Base-by-base conservation (phyloP, 176 grass and related monocot species). In the Thalia dealbata region DNA sequence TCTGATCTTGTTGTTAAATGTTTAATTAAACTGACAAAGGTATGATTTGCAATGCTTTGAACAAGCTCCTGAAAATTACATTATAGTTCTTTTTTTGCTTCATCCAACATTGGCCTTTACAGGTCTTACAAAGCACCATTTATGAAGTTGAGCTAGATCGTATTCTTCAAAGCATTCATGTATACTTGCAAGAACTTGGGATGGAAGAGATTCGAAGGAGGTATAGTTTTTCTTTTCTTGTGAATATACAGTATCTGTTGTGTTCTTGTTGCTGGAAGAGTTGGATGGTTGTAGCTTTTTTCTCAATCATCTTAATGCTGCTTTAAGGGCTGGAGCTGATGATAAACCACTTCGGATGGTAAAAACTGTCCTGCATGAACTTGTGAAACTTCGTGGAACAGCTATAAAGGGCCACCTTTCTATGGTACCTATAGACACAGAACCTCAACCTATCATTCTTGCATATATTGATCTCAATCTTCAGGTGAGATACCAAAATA, bases 141-240 rank as follows among this genome's bases (percentile, higher is more conserved):
- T 93, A 82, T 73, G 95, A 99, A 81, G 95, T 99, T 54, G 90
- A 99, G 48, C 90, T 99, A 15, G 95, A 99, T 78, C 85, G 83
- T 50, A 91, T 99, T 86, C 95, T 99, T 88, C 90, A 99, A 67
- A 86, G 95, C 78, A 90, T 99, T 76, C 95, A 99, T 87, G 75
- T 93, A 50, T 99, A 99, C 82, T 84, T 99, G 76, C 95, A 99
- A 91, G 95, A 88, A 74, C 72, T 99, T 9, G 95, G 95, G 67
- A 99, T 99, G 95, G 95, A 99, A 82, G 95, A 99, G 78, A 99
- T 99, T 76, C 81, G 95, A 27, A 88, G 95, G 77, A 99, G 95
- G 95, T 99, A 32, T 6, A 10, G 51, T 23, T 64, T 60, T 64
- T 72, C 23, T 26, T 67, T 10, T 76, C 78, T 61, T 13, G 69